phyloP scores from a whole-genome alignment of 2,329 filamentous ascomycete genomes.

The Fusarium falciforme region DNA sequence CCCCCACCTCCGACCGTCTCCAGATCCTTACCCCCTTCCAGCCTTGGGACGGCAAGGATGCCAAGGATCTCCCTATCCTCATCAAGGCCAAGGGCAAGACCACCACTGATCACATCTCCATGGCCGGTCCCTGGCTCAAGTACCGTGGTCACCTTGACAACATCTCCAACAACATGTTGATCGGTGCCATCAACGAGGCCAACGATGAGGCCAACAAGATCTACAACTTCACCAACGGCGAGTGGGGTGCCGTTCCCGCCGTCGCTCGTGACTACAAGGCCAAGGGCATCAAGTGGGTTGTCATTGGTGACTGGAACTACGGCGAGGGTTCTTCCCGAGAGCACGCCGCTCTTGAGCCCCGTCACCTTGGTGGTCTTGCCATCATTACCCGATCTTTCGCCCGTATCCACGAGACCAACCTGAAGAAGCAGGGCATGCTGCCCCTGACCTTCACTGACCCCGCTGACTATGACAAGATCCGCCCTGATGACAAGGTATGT shows the following conservation, averaged over 20 bases:
- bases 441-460: slow-evolving; percentile 95
- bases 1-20: slow-evolving; percentile 91
- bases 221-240: slow-evolving; percentile 86
- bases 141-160: slow-evolving; percentile 99
- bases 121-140: slow-evolving; percentile 96
- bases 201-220: slow-evolving; percentile 99
- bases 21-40: slow-evolving; percentile 90
- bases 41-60: slow-evolving; percentile 93
- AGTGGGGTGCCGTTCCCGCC: slow-evolving; percentile 89
- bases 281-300: slow-evolving; percentile 96
- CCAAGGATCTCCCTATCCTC: slow-evolving; percentile 83
- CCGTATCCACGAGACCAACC: slow-evolving; percentile 99
- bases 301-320: slow-evolving; percentile 99
- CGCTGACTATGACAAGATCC: slow-evolving; percentile 97
- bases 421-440: slow-evolving; percentile 99
- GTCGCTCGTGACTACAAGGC: slow-evolving; percentile 99
- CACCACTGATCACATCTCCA: slow-evolving; percentile 98
- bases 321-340: slow-evolving; percentile 98
- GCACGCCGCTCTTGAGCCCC: slow-evolving; percentile 96
- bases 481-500: slow-evolving; percentile 83
- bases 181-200: slow-evolving; percentile 94
- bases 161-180: slow-evolving; percentile 99
- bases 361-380: slow-evolving; percentile 95
- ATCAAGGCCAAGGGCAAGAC: slow-evolving; percentile 99
- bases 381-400: slow-evolving; percentile 97